Evolutionary conservation across 192 early-diverging fungal species (phyloP), one percentile per base, ranked within the genome.

Genomic region (Entophlyctis helioformis): DNA sequence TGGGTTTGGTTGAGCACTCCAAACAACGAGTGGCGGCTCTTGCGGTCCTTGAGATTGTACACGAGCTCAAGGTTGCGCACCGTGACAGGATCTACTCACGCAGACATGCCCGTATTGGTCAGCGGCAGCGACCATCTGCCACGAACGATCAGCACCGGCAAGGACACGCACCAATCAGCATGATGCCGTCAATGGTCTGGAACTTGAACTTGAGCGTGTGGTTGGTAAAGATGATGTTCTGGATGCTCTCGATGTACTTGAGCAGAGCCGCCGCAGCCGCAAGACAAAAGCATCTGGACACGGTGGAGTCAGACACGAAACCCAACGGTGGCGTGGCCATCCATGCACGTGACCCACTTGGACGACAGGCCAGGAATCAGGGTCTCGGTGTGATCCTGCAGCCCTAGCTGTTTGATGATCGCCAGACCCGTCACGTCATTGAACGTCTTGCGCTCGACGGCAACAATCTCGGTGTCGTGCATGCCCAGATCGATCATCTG

Each of bases 21-120:
- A 51, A 69, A 79, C 1, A 85, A 54, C 0, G 73, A 69, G 5
- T 77, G 51, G 19, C 57, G 67, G 23, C 56, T 68, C 19, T 67
- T 57, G 18, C 50, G 62, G 15, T 62, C 62, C n/a, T 45, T 44
- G 3, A 73, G 56, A 35, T 75, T 83, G 13, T 40, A 36, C 0
- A 74, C 62, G 9, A 85, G 59, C 50, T 85, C 83, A 28, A 85
- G 57, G 34, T 77, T 80, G 24, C 62, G 42, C 2, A 76, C 67
- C 8, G 79, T 81, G 15, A 66, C 59, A 23, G 54, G 54, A 57
- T 85, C 82, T 79, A 25, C 18, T 26, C 15, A 22, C 3, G 1
- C 25, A 25, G 5, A 7, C 22, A 46, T 49, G 5, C 51, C 11
- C 11, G 28, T 47, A 18, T 49, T 51, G 9, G 5, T 45, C 16